These are phyloP conservation scores for Eremothecium cymbalariae DNA, from an alignment of 1,139 yeast genomes.

Conservation along the genomic window DNA sequence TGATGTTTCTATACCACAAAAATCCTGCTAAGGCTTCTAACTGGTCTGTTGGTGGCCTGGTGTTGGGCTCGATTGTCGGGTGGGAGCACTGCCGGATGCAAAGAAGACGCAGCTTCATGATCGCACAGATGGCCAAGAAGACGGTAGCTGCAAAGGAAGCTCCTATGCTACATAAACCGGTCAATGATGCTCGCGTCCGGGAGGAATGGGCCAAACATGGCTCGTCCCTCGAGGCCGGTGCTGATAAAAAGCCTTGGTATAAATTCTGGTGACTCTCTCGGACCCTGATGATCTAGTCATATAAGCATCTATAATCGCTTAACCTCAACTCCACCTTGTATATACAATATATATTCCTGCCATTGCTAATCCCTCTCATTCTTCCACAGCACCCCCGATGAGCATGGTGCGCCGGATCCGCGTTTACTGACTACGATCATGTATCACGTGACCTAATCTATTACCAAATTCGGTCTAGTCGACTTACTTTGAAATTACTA, in stretches of 20 bases:
- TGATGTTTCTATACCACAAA: constrained; percentile 62
- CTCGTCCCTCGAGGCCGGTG: constrained; percentile 7
- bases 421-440: too few species aligned
- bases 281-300: too few species aligned
- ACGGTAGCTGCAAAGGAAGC: constrained; percentile 39
- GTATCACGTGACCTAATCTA: too few species aligned
- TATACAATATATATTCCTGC: too few species aligned
- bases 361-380: too few species aligned
- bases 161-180: constrained; percentile 30
- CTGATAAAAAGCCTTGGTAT: constrained; percentile 21
- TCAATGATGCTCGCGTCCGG: constrained; percentile 19
- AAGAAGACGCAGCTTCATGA: constrained; percentile 38
- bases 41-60: constrained; percentile 79
- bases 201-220: constrained; percentile 23
- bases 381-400: too few species aligned
- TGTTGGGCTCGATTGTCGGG: constrained; percentile 72
- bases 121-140: constrained; percentile 45
- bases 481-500: too few species aligned
- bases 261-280: constrained; percentile 26
- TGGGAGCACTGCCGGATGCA: constrained; percentile 89
- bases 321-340: background rate
- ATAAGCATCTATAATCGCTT: too few species aligned
- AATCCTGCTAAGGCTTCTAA: constrained; percentile 55
- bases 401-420: too few species aligned
- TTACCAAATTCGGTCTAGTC: too few species aligned